Evolutionary conservation across 1,139 yeast species (phyloP), one percentile per base, ranked within the genome.

Genomic region (Debaryomyces nepalensis): DNA sequence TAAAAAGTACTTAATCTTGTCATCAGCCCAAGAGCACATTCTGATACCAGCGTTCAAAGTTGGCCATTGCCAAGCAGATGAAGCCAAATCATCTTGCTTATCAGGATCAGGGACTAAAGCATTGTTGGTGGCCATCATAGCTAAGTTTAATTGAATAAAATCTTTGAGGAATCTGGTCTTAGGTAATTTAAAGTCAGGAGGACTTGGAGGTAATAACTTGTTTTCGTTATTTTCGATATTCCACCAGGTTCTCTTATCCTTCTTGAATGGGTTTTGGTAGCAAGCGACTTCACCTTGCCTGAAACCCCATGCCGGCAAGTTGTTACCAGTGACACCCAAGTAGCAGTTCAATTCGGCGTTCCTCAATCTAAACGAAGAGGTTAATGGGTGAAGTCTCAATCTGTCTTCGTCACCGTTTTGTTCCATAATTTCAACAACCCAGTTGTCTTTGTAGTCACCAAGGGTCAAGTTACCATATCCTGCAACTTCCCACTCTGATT

Each of bases 1-100:
- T 68, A 95, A 74, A 71, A 80, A 93, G 70, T 91, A 95, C 66
- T 90, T 89, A 55, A 82, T 77, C 55, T 75, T 80, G 23, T 84
- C 88, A 50, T 81, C 82, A 46, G 83, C 84, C 99, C 99, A 95
- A 37, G 95, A 89, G 70, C 98, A 91, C 74, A 95, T 79, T 70
- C 99, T 86, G 55, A 95, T 82, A 61, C 99, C 99, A 43, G 83
- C 87, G 65, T 88, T 77, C 57, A 91, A 78, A 26, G 93, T 80
- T 44, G 99, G 99, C 99, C 99, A 95, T 77, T 95, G 93, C 99
- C 99, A 95, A 55, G 93, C 93, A 39, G 81, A 63, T 12, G 97
- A 89, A 1, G 98, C 95, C 55, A 95, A 78, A 54, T 85, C 91
- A 62, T 95, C 99, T 55, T 80, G 83, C 68, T 93, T 91, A 54